Conservation (phyloP, 1,284 basidiomycete species). For the Boletus austroedulis region DNA sequence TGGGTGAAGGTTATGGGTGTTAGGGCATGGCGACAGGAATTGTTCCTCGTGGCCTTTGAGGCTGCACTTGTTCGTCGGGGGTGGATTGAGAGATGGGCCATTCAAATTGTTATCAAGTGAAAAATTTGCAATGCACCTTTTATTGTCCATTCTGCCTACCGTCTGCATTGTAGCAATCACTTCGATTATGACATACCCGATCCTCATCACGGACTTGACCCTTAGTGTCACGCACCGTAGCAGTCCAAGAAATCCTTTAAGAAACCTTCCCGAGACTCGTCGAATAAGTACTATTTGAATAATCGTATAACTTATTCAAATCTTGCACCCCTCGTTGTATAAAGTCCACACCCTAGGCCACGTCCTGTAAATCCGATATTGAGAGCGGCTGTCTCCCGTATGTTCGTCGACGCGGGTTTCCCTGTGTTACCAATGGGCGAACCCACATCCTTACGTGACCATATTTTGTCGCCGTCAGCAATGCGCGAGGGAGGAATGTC, state of each 20-base stretch:
- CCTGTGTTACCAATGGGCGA: conserved; percentile 58
- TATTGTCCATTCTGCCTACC: background rate
- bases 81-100: conserved; percentile 40
- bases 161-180: background rate
- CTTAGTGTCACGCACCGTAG: background rate
- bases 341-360: conserved; percentile 15
- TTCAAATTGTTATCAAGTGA: conserved; percentile 25
- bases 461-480: conserved; percentile 73
- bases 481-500: conserved; percentile 66
- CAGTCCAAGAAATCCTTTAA: background rate
- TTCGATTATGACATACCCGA: background rate
- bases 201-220: background rate
- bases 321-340: background rate
- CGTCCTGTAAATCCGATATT: conserved; percentile 33
- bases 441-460: conserved; percentile 84
- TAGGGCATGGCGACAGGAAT: conserved; percentile 47
- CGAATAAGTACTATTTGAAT: background rate
- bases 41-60: conserved; percentile 51
- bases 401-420: conserved; percentile 27
- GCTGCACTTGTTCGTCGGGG: conserved; percentile 45
- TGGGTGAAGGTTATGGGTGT: conserved; percentile 39
- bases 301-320: conserved; percentile 28
- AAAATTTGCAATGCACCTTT: background rate
- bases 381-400: conserved; percentile 35
- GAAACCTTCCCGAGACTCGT: background rate